These are phyloP conservation scores for Trichoderma cornu-damae DNA, from an alignment of 2,329 filamentous ascomycete genomes.

Conservation along the genomic window DNA sequence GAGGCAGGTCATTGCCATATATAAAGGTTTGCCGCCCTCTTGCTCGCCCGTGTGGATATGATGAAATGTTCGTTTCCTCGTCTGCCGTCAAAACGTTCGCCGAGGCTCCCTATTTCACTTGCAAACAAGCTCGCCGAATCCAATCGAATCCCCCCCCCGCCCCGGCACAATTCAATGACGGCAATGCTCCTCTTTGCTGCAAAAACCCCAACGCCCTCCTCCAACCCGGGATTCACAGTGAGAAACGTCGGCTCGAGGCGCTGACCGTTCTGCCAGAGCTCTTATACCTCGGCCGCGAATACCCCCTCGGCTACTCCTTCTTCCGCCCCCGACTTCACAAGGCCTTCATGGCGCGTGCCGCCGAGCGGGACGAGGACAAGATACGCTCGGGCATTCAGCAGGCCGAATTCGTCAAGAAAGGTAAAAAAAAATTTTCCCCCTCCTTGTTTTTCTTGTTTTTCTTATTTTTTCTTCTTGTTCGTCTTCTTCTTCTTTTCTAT, in stretches of 20 bases:
- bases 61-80: no score
- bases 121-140: no score
- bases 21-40: constrained; percentile 61
- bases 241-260: no score
- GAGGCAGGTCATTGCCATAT: constrained; percentile 74
- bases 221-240: no score
- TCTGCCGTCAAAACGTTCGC: neutral
- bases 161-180: no score
- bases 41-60: no score
- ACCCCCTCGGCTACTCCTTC: constrained; percentile 76
- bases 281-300: constrained; percentile 76
- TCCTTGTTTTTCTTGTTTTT: no score
- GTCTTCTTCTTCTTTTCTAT: no score
- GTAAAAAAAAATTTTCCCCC: no score
- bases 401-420: constrained; percentile 88
- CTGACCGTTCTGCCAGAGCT: constrained; percentile 54
- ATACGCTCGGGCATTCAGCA: constrained; percentile 71
- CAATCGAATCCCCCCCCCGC: neutral
- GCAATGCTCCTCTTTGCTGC: neutral
- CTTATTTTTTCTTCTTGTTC: no score
- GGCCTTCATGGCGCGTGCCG: constrained; percentile 73
- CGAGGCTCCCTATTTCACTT: neutral
- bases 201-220: no score
- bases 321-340: constrained; percentile 77
- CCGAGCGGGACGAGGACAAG: constrained; percentile 64